A percentile compares a stretch with the other conserved stretches of the same genome.
These are phyloP conservation scores for Pelargonium citronellum DNA, from an alignment of 441 rosid species.

Conservation along the genomic window DNA sequence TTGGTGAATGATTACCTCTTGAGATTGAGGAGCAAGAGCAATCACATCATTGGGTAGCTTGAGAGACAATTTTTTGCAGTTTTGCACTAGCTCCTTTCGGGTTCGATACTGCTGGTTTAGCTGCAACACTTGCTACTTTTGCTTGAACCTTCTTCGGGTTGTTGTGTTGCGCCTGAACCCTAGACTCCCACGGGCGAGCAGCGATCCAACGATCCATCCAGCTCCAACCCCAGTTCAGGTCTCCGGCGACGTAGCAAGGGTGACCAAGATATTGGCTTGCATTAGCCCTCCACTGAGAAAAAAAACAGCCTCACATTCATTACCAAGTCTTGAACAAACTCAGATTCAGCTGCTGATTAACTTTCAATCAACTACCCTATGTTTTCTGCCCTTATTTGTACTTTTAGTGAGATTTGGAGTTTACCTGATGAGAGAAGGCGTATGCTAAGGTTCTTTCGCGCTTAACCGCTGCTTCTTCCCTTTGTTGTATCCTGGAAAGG, in stretches of 20 bases:
- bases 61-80: neutral
- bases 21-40: neutral
- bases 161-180: constrained; percentile 33
- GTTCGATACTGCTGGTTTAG: neutral
- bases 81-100: neutral
- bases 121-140: constrained; percentile 10
- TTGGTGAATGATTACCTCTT: neutral
- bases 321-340: neutral
- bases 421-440: constrained; percentile 64
- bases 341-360: too few relatives aligned
- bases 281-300: constrained; percentile 75
- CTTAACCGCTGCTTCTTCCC: constrained; percentile 66
- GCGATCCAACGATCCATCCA: constrained; percentile 86
- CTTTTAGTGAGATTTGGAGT: neutral
- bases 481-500: constrained; percentile 58
- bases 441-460: constrained; percentile 60
- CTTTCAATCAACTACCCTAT: too few relatives aligned
- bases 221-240: constrained; percentile 77
- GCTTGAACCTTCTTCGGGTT: constrained; percentile 30
- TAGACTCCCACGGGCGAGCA: constrained; percentile 83
- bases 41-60: neutral
- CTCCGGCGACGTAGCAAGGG: constrained; percentile 57
- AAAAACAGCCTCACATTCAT: neutral
- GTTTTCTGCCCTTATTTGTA: neutral
- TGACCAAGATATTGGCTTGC: constrained; percentile 72